These are phyloP conservation scores for Cucurbitaria berberidis DNA, from an alignment of 2,329 filamentous ascomycete genomes.

Conservation along the genomic window DNA sequence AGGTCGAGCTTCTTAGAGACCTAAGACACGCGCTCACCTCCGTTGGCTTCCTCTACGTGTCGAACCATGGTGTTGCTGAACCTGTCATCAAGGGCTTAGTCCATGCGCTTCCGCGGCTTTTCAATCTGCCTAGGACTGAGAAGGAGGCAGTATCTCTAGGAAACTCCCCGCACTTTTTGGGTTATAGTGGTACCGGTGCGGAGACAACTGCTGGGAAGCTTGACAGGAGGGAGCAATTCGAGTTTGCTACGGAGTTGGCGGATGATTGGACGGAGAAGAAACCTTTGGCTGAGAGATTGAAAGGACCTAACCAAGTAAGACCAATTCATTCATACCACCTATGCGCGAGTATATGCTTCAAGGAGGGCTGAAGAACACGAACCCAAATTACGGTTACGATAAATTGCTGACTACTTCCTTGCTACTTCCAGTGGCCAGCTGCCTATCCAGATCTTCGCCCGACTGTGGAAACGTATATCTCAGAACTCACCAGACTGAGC, in stretches of 20 bases:
- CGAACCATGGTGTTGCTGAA: constrained; percentile 8
- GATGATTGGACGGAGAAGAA: constrained; percentile 6
- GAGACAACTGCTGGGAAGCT: constrained; percentile 61
- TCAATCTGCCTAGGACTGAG: constrained; percentile 34
- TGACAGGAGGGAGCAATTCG: constrained; percentile 64
- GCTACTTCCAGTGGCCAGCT: constrained; percentile 3
- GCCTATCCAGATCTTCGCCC: constrained; percentile 3
- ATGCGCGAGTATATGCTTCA: background rate
- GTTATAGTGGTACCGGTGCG: constrained; percentile 61
- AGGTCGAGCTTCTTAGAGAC: constrained; percentile 49
- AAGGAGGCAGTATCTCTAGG: constrained; percentile 5
- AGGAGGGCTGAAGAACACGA: background rate
- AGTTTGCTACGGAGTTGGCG: constrained; percentile 63
- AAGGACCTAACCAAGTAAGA: constrained; percentile 9
- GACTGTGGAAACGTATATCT: constrained; percentile 8
- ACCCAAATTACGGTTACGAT: background rate
- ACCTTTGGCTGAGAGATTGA: constrained; percentile 6
- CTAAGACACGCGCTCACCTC: constrained; percentile 50
- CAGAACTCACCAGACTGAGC: constrained; percentile 6
- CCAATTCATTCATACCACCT: no score
- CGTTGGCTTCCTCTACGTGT: constrained; percentile 12
- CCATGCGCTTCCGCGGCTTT: constrained; percentile 53
- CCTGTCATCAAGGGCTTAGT: constrained; percentile 4
- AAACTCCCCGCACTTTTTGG: constrained; percentile 66
- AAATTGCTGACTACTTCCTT: background rate